Evolutionary conservation across 2,329 filamentous ascomycete genomes (phyloP).

Genomic region (Cordyceps cicadae): DNA sequence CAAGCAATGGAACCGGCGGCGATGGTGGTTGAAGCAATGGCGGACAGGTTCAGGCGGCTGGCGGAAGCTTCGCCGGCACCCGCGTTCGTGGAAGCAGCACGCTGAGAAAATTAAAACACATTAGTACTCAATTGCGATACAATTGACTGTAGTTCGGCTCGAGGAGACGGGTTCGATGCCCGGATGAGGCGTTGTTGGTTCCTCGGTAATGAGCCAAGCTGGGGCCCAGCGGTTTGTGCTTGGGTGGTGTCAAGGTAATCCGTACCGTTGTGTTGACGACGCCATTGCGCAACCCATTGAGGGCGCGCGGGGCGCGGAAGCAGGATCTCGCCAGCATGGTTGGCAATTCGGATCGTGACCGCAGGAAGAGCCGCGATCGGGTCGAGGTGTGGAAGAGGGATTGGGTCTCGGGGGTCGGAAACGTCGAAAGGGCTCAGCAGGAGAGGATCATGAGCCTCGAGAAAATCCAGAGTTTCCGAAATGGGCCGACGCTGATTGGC

Average conservation of each 20-base stretch:
- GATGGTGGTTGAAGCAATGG: conserved; percentile 75
- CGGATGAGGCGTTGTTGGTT: conserved; percentile 23
- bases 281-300: conserved; percentile 69
- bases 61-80: conserved; percentile 62
- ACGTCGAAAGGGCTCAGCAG: conserved; percentile 30
- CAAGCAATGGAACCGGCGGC: conserved; percentile 86
- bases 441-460: conserved; percentile 29
- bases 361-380: conserved; percentile 29
- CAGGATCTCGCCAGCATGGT: conserved; percentile 91
- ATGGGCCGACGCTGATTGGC: conserved; percentile 36
- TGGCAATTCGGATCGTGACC: conserved; percentile 36
- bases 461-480: conserved; percentile 36
- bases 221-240: conserved; percentile 14
- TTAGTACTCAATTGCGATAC: conserved; percentile 27
- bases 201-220: conserved; percentile 28
- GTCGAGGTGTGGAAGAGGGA: conserved; percentile 24
- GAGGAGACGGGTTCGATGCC: conserved; percentile 18
- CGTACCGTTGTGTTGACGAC: conserved; percentile 66
- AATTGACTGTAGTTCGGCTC: conserved; percentile 16
- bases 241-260: conserved; percentile 20
- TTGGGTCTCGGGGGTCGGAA: conserved; percentile 29
- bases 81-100: conserved; percentile 65
- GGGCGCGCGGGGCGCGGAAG: conserved; percentile 79
- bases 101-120: conserved; percentile 33
- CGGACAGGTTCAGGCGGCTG: conserved; percentile 78